Evolutionary conservation across 2,329 filamentous ascomycete genomes (phyloP).

Genomic region (Hypoxylon sp.): DNA sequence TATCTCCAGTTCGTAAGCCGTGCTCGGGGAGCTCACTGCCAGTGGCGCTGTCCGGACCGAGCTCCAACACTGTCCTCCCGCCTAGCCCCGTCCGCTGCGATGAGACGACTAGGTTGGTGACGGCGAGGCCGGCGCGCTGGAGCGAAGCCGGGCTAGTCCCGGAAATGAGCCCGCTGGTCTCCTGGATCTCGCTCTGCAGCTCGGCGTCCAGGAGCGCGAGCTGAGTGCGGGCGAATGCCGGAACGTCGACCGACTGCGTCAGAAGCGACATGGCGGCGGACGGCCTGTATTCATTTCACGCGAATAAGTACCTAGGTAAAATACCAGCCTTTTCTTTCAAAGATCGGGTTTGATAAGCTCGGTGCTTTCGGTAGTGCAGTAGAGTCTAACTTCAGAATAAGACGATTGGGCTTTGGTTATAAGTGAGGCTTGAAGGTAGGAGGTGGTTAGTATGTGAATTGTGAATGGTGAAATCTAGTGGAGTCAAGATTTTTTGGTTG

Average conservation of each 20-base stretch:
- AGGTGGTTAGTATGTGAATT: conserved; percentile 9
- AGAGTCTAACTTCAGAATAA: not conserved
- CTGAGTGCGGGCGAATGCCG: conserved; percentile 79
- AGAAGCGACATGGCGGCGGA: conserved; percentile 56
- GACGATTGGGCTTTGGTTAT: conserved; percentile 3
- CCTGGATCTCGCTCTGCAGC: conserved; percentile 78
- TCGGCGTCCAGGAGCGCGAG: conserved; percentile 79
- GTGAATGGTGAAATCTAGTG: conserved; percentile 34
- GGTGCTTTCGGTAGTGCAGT: not conserved
- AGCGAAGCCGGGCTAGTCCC: conserved; percentile 78
- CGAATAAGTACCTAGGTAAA: no score
- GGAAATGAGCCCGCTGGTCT: conserved; percentile 77
- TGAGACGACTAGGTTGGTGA: conserved; percentile 80
- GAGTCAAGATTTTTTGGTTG: conserved; percentile 26
- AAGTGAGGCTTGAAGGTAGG: not conserved
- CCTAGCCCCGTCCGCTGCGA: conserved; percentile 90
- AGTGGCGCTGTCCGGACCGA: conserved; percentile 80
- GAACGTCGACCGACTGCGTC: conserved; percentile 69
- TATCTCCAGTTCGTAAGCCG: conserved; percentile 82
- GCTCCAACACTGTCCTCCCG: conserved; percentile 90
- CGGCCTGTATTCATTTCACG: conserved; percentile 3
- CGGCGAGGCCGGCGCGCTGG: conserved; percentile 82
- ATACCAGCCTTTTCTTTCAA: no score
- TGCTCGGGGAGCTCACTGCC: conserved; percentile 76
- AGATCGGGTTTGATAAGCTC: not conserved